Conservation (phyloP, 257 asterid genomes). For the Solanum paucissectum region DNA sequence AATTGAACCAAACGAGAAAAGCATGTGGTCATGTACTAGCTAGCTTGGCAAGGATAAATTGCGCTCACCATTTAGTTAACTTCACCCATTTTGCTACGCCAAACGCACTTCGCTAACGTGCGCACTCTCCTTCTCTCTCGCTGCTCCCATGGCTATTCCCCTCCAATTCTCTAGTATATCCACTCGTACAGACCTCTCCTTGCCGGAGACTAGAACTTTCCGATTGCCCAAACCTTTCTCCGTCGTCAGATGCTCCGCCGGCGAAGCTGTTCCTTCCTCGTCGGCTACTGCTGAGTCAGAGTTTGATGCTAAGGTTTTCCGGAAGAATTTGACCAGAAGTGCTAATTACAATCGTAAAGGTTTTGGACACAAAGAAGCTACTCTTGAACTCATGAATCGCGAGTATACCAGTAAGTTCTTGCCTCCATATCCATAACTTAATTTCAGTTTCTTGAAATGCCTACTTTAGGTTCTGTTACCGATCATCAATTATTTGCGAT, state of each 20-base stretch:
- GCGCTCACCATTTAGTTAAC: too few relatives aligned
- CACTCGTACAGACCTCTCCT: conserved; percentile 28
- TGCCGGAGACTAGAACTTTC: conserved; percentile 49
- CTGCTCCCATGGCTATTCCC: conserved; percentile 49
- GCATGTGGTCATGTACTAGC: background rate
- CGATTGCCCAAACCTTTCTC: conserved; percentile 35
- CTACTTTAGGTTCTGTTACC: background rate
- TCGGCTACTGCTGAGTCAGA: conserved; percentile 29
- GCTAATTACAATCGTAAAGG: conserved; percentile 84
- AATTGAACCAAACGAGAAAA: background rate
- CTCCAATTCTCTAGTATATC: conserved; percentile 57
- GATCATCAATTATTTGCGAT: background rate
- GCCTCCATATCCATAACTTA: background rate
- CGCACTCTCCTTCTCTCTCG: background rate
- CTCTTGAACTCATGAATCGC: conserved; percentile 64
- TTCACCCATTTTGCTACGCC: background rate
- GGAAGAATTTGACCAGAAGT: conserved; percentile 85
- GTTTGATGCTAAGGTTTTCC: conserved; percentile 71
- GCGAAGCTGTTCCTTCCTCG: conserved; percentile 39
- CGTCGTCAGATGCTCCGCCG: conserved; percentile 61
- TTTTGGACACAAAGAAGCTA: conserved; percentile 69
- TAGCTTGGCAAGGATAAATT: background rate
- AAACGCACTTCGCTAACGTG: conserved; percentile 16
- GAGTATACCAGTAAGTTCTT: conserved; percentile 72
- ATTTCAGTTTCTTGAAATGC: background rate